Conservation (phyloP, 345 rosid species). For the Melastoma malabathricum region DNA sequence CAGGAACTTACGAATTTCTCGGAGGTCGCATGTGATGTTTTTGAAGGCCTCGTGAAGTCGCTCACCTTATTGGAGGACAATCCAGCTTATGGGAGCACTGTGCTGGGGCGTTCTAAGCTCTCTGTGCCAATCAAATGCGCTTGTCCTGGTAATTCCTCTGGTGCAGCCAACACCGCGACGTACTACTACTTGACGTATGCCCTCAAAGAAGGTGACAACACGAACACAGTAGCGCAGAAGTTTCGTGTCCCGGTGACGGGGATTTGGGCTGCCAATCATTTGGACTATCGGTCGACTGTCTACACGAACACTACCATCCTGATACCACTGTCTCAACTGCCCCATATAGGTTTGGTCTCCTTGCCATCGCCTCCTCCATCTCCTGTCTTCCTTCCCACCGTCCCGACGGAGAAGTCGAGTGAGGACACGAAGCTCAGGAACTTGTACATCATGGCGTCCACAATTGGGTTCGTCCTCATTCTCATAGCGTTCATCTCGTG, state of each 20-base stretch:
- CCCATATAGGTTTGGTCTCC: constrained; percentile 9
- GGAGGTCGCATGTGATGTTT: constrained; percentile 30
- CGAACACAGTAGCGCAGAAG: constrained; percentile 12
- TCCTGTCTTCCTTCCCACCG: constrained; percentile 32
- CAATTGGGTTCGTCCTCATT: constrained; percentile 20
- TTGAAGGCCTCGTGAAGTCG: constrained; percentile 29
- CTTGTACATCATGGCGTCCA: constrained; percentile 33
- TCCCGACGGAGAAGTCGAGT: constrained; percentile 7
- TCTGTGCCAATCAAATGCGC: constrained; percentile 41
- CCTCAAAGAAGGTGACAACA: constrained; percentile 26
- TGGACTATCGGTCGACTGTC: constrained; percentile 24
- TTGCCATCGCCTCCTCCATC: constrained; percentile 24
- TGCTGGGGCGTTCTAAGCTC: constrained; percentile 16
- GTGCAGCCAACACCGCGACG: constrained; percentile 4
- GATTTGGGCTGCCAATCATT: constrained; percentile 22
- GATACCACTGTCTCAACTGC: constrained; percentile 22
- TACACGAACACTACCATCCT: constrained; percentile 35
- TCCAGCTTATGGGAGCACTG: constrained; percentile 4
- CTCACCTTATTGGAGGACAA: constrained; percentile 19
- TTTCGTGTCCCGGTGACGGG: constrained; percentile 20
- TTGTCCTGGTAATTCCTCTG: constrained; percentile 23
- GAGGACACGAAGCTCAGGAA: constrained; percentile 12
- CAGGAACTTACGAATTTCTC: constrained; percentile 9
- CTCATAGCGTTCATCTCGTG: constrained; percentile 16
- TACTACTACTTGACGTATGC: constrained; percentile 45